Conservation (phyloP, 1,284 basidiomycete genomes). For the Malassezia restricta region DNA sequence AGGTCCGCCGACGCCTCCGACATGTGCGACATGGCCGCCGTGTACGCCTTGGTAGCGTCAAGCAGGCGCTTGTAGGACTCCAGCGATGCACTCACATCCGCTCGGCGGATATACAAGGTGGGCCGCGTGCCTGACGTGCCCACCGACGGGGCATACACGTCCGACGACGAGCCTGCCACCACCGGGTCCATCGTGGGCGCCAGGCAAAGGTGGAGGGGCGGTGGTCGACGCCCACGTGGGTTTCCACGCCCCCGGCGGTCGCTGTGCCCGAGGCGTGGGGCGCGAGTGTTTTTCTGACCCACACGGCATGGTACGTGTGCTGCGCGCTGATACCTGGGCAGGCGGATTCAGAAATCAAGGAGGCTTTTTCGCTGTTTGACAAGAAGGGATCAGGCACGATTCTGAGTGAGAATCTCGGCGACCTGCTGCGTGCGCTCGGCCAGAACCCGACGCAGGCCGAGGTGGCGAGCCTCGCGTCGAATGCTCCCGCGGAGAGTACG, state of each 20-base stretch:
- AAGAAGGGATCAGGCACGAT: constrained; percentile 86
- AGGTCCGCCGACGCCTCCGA: constrained; percentile 73
- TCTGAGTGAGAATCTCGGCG: constrained; percentile 77
- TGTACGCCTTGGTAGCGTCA: constrained; percentile 66
- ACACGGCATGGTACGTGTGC: too few relatives aligned
- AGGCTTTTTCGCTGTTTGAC: constrained; percentile 95
- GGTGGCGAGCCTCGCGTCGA: constrained; percentile 66
- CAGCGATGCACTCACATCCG: constrained; percentile 63
- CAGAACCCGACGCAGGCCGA: constrained; percentile 98
- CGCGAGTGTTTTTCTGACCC: too few relatives aligned
- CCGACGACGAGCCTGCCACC: background rate
- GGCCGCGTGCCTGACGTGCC: constrained; percentile 29
- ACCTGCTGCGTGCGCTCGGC: constrained; percentile 81
- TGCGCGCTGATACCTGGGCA: constrained; percentile 1
- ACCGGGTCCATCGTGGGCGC: background rate
- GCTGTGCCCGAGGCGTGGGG: too few relatives aligned
- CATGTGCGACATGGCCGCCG: constrained; percentile 67
- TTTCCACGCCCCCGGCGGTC: too few relatives aligned
- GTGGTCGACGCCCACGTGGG: background rate
- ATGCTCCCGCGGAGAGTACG: constrained; percentile 59
- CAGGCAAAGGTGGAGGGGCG: background rate
- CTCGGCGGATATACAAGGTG: constrained; percentile 68
- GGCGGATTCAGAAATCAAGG: constrained; percentile 53
- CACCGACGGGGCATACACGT: background rate
- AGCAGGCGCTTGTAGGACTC: constrained; percentile 75